Percentiles rank a stretch among this genome's conserved stretches.
Conservation (phyloP, 108 stramenopile species). For the Cyclotella sp. region DNA sequence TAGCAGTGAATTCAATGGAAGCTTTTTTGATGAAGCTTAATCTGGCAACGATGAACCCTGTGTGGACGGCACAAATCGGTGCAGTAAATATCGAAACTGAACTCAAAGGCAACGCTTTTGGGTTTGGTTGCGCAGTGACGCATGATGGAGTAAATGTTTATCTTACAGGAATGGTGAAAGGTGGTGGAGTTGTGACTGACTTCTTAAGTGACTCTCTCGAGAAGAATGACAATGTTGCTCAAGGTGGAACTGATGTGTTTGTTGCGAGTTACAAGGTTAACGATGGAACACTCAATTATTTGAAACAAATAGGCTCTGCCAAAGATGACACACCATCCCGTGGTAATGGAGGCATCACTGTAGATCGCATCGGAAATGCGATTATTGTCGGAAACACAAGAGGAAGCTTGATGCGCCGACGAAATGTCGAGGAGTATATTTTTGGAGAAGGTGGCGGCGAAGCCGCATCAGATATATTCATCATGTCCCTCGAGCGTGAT, state of each 20-base stretch:
- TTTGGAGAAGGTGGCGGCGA: constrained; percentile 27
- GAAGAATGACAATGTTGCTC: constrained; percentile 16
- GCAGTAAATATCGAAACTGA: constrained; percentile 22
- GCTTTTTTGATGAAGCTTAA: constrained; percentile 61
- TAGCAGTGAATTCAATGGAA: constrained; percentile 41
- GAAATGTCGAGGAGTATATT: constrained; percentile 33
- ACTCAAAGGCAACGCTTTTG: constrained; percentile 48
- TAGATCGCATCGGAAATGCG: constrained; percentile 56
- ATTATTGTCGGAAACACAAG: constrained; percentile 59
- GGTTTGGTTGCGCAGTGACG: constrained; percentile 65
- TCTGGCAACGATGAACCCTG: constrained; percentile 48
- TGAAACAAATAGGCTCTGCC: constrained; percentile 56
- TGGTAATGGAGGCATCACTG: constrained; percentile 55
- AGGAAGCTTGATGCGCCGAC: constrained; percentile 56
- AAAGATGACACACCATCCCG: constrained; percentile 58
- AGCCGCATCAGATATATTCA: constrained; percentile 56
- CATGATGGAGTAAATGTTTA: constrained; percentile 64
- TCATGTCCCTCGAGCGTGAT: constrained; percentile 58
- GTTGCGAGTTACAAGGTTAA: constrained; percentile 52
- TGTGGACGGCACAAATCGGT: constrained; percentile 61
- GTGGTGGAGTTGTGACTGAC: constrained; percentile 52
- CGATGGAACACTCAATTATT: constrained; percentile 48
- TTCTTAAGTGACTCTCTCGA: constrained; percentile 24
- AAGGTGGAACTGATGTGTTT: constrained; percentile 60
- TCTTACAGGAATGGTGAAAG: constrained; percentile 63